Conservation (phyloP, 306 rosid species). For the Argentina anserina region DNA sequence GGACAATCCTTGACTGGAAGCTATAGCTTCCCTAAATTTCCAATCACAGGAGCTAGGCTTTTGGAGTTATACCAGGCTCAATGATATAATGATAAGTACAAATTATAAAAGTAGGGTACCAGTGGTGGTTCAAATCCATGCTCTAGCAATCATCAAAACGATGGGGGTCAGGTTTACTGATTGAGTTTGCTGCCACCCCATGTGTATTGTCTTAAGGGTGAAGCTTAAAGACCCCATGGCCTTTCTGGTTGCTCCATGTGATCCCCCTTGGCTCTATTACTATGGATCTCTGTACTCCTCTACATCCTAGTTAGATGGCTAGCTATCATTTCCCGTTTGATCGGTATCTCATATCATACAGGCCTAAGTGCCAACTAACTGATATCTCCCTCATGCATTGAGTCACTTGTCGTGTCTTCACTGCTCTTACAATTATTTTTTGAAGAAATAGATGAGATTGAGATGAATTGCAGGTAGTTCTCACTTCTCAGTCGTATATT, state of each 20-base stretch:
- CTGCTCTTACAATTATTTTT: slow-evolving; percentile 1
- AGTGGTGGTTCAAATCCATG: background rate
- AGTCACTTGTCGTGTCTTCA: background rate
- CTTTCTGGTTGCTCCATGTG: slow-evolving; percentile 48
- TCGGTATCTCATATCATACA: background rate
- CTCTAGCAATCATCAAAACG: background rate
- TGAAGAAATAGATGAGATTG: background rate
- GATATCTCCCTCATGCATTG: background rate
- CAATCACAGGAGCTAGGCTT: background rate
- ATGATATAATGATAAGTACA: background rate
- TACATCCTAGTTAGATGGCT: background rate
- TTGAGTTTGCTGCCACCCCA: slow-evolving; percentile 6
- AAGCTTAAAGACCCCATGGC: slow-evolving; percentile 20
- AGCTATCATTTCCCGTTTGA: background rate
- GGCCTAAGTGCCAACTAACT: background rate
- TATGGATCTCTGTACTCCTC: background rate
- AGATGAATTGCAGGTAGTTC: background rate
- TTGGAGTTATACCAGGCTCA: background rate
- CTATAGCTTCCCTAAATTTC: background rate
- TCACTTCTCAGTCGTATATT: background rate
- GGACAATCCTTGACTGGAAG: background rate
- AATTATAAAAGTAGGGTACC: background rate
- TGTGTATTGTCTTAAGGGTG: slow-evolving; percentile 1
- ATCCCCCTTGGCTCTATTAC: slow-evolving; percentile 12
- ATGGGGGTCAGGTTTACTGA: background rate